A percentile compares a stretch with the other conserved stretches of the same genome.
These are phyloP conservation scores for Penicillium sp. DNA, from an alignment of 2,329 filamentous ascomycete genomes.

Conservation along the genomic window DNA sequence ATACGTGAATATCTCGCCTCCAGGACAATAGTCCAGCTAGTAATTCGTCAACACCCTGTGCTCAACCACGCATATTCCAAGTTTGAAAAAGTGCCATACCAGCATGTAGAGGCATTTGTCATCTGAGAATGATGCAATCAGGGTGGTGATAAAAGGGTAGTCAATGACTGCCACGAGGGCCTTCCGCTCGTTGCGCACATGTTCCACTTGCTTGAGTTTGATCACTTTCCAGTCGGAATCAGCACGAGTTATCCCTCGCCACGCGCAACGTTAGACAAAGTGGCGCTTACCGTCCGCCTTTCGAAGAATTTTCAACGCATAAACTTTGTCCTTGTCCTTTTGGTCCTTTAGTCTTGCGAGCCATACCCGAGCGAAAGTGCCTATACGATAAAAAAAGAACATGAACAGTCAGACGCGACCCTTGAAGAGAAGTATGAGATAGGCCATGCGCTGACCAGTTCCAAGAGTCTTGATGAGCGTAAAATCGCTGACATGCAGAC, in stretches of 20 bases:
- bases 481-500: constrained; percentile 45
- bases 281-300: constrained; percentile 47
- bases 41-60: constrained; percentile 18
- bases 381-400: constrained; percentile 29
- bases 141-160: constrained; percentile 64
- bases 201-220: constrained; percentile 66
- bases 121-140: constrained; percentile 64
- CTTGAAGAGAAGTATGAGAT: neutral
- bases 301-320: constrained; percentile 51
- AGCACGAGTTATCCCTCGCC: constrained; percentile 8
- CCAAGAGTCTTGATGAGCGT: constrained; percentile 49
- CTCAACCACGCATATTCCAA: neutral
- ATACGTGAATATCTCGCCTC: constrained; percentile 66
- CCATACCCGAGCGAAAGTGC: constrained; percentile 54
- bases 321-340: constrained; percentile 42
- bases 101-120: constrained; percentile 57
- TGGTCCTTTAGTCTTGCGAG: constrained; percentile 44
- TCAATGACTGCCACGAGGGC: constrained; percentile 61
- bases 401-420: neutral
- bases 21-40: constrained; percentile 65
- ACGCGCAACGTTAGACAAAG: constrained; percentile 3
- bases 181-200: constrained; percentile 65
- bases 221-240: constrained; percentile 39
- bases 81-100: constrained; percentile 31
- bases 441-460: constrained; percentile 40